phyloP scores from a whole-genome alignment of 345 rosid species.

The Carallia pectinifolia region DNA sequence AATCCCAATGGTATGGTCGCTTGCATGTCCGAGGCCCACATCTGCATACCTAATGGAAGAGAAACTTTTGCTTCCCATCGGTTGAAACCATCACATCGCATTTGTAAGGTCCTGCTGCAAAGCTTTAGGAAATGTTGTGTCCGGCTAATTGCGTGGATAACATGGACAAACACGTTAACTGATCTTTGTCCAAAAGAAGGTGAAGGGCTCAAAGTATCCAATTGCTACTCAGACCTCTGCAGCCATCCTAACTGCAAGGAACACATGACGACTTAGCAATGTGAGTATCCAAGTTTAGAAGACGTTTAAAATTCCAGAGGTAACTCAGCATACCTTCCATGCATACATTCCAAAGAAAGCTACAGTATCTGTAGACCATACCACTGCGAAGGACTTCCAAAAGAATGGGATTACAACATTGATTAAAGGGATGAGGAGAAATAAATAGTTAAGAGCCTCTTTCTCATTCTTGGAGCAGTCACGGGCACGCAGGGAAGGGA shows the following conservation, averaged over 20 bases:
- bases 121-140: neutral
- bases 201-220: neutral
- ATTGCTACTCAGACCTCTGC: slow-evolving; percentile 48
- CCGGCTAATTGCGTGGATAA: neutral
- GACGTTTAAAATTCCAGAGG: neutral
- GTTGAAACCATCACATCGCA: neutral
- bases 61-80: neutral
- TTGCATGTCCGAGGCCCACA: neutral
- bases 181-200: slow-evolving; percentile 5
- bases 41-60: neutral
- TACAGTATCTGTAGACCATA: slow-evolving; percentile 88
- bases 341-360: slow-evolving; percentile 91
- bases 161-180: neutral
- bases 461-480: slow-evolving; percentile 91
- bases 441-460: slow-evolving; percentile 91
- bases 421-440: slow-evolving; percentile 74
- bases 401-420: slow-evolving; percentile 88
- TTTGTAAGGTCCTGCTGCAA: neutral
- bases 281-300: neutral
- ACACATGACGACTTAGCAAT: neutral
- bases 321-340: slow-evolving; percentile 71
- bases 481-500: slow-evolving; percentile 90
- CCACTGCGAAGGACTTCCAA: slow-evolving; percentile 80
- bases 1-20: too few species aligned
- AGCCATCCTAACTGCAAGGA: slow-evolving; percentile 62